A percentile compares a stretch with the other conserved stretches of the same genome.
Evolutionary conservation across 2,329 filamentous ascomycete genomes (phyloP).

Genomic region (Fusarium sp.): DNA sequence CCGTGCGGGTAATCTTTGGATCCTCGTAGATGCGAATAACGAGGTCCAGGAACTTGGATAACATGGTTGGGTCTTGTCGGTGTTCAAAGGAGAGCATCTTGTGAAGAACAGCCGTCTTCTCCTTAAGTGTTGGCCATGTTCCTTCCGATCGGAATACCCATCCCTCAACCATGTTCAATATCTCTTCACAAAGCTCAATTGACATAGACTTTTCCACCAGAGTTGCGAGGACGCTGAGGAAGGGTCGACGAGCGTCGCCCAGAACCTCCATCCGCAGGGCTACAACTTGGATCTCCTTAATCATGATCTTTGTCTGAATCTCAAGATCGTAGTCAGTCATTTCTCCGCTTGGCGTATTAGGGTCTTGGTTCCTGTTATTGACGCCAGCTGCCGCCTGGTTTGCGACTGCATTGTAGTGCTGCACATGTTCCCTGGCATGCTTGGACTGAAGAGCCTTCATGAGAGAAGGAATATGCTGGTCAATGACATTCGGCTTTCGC

Average conservation of each 20-base stretch:
- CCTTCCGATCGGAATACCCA: conserved; percentile 98
- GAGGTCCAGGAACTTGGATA: conserved; percentile 93
- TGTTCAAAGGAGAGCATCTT: conserved; percentile 98
- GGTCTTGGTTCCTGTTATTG: conserved; percentile 61
- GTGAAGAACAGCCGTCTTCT: conserved; percentile 98
- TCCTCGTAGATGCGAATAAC: conserved; percentile 99
- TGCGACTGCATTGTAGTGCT: conserved; percentile 71
- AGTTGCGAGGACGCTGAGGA: conserved; percentile 93
- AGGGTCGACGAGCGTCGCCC: conserved; percentile 89
- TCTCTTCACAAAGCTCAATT: conserved; percentile 87
- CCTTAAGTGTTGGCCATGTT: conserved; percentile 96
- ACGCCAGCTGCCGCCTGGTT: conserved; percentile 60
- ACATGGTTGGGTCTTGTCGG: conserved; percentile 81
- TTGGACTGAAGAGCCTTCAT: conserved; percentile 96
- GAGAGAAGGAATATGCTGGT: conserved; percentile 85
- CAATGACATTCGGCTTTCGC: conserved; percentile 86
- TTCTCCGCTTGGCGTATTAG: conserved; percentile 63
- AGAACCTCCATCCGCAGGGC: conserved; percentile 92
- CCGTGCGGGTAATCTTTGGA: conserved; percentile 91
- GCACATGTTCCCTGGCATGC: conserved; percentile 93
- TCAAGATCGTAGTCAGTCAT: conserved; percentile 83
- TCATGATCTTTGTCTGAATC: conserved; percentile 89
- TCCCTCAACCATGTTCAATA: conserved; percentile 89
- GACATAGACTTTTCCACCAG: conserved; percentile 95
- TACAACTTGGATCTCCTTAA: conserved; percentile 94